Percentiles rank a stretch among this genome's conserved stretches.
These are phyloP conservation scores for Mycena sanguinolenta DNA, from an alignment of 768 basidiomycete genomes.

Conservation along the genomic window DNA sequence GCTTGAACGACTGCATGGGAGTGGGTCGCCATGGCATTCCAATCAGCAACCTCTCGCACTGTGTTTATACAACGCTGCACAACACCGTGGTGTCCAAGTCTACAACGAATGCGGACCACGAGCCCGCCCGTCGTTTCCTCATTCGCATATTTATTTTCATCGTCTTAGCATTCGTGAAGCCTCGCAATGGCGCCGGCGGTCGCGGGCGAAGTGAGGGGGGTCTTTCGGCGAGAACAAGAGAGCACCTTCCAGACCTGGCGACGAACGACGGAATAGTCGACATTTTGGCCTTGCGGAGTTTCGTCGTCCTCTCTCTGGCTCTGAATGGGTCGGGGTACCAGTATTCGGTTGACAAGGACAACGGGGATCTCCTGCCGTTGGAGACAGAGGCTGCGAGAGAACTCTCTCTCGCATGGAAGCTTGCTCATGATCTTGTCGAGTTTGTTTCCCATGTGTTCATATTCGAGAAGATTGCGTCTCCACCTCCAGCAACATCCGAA, in stretches of 20 bases:
- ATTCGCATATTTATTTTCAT: neutral
- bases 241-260: neutral
- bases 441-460: too few relatives aligned
- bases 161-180: neutral
- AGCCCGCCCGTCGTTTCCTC: neutral
- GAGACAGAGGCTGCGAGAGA: too few relatives aligned
- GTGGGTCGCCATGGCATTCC: neutral
- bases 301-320: too few relatives aligned
- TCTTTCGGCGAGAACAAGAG: neutral
- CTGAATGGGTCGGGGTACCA: too few relatives aligned
- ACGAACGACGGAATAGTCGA: neutral
- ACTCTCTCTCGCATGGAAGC: too few relatives aligned
- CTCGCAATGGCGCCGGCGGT: neutral
- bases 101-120: slow-evolving; percentile 6
- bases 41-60: neutral
- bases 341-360: too few relatives aligned
- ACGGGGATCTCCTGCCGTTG: too few relatives aligned
- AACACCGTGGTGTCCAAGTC: neutral
- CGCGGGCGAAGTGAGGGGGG: too few relatives aligned
- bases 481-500: too few relatives aligned
- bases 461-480: too few relatives aligned
- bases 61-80: neutral
- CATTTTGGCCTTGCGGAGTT: neutral
- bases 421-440: too few relatives aligned
- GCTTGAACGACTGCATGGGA: neutral